Evolutionary conservation across 2,329 filamentous ascomycete genomes (phyloP).

Genomic region (Aphanocladium album): DNA sequence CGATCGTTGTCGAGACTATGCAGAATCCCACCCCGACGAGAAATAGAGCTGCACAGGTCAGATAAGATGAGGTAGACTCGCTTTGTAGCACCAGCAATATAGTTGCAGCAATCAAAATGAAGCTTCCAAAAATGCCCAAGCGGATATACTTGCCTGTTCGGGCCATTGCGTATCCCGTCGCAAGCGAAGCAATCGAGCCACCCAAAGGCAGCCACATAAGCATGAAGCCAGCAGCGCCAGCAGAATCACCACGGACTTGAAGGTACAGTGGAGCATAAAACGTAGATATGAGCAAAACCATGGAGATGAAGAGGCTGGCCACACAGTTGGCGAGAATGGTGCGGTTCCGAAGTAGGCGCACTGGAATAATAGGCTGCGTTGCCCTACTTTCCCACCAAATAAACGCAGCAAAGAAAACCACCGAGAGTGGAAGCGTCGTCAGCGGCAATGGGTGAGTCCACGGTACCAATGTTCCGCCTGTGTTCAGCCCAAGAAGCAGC

Average conservation of each 20-base stretch:
- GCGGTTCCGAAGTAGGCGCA: constrained; percentile 67
- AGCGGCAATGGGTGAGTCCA: constrained; percentile 78
- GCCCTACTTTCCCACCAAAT: constrained; percentile 67
- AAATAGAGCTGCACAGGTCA: constrained; percentile 26
- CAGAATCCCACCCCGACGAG: constrained; percentile 69
- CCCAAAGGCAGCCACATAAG: constrained; percentile 19
- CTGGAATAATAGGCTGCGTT: constrained; percentile 74
- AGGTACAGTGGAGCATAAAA: constrained; percentile 83
- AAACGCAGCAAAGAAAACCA: constrained; percentile 58
- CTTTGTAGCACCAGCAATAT: neutral
- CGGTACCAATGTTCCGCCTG: constrained; percentile 75
- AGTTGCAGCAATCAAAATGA: neutral
- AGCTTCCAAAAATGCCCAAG: neutral
- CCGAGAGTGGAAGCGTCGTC: constrained; percentile 61
- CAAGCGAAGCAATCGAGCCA: neutral
- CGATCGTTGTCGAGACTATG: constrained; percentile 72
- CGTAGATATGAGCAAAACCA: constrained; percentile 64
- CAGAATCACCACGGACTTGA: constrained; percentile 65
- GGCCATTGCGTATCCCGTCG: neutral
- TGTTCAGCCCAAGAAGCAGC: constrained; percentile 71
- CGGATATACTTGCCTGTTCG: neutral
- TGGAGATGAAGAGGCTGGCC: constrained; percentile 71
- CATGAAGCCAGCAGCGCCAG: constrained; percentile 64
- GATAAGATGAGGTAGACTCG: neutral
- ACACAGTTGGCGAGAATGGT: constrained; percentile 73